Evolutionary conservation across 805 yeast species (phyloP), one percentile per base, ranked within the genome.

Genomic region (Komagataella populi): DNA sequence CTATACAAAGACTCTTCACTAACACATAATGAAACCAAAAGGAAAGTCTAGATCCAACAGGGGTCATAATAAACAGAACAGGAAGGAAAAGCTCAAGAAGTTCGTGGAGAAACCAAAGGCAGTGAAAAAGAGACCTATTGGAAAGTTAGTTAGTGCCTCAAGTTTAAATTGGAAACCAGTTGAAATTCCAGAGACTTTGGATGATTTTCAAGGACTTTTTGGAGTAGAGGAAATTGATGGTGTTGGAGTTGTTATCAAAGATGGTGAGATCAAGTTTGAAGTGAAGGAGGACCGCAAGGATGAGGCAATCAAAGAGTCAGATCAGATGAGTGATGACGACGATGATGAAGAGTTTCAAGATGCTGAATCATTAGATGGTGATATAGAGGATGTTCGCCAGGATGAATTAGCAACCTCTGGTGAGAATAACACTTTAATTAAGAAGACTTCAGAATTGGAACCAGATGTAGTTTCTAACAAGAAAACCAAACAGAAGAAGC

Each of bases 171-270:
- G 99, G 99, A 85, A 84, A 56, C 63, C 82, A 2, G 95, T 90
- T 6, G 84, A 82, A 2, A 76, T 90, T 50, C 91, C 95, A 4
- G 91, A 87, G 55, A 82, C 87, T 23, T 66, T 87, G 49, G 96
- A 82, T 54, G 96, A 88, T 64, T 87, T 84, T 61, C 90, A 86
- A 56, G 96, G 96, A 0, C 84, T 90, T 59, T 88, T 82, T 63
- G 99, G 97, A 0, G 69, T 93, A 43, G 99, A 91, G 64, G 98
- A 91, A 63, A 74, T 93, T 49, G 96, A 88, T 52, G 97, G 96
- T 47, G 97, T 91, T 39, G 90, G 77, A 59, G 90, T 91, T 6
- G 80, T 85, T 54, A 73, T 81, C 51, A 77, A 80, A 2, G 71
- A 86, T 55, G 96, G 96, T 12, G 68, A 71, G 49, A 81, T 84